Percentiles rank a stretch among this genome's conserved stretches.
These are phyloP conservation scores for Heteromeles arbutifolia DNA, from an alignment of 306 rosid genomes.

Conservation along the genomic window DNA sequence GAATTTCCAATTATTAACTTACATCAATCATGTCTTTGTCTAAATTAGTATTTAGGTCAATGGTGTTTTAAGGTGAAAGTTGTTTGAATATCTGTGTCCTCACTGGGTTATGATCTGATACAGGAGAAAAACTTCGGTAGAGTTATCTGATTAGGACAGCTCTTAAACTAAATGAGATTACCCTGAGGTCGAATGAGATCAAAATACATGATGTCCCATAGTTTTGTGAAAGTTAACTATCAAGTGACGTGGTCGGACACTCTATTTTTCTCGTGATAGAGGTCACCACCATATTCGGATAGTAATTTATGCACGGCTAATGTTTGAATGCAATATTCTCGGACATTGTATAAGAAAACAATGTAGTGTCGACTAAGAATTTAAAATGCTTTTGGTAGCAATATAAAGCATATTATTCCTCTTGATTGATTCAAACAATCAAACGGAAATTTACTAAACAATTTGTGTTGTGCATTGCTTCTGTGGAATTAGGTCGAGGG, in stretches of 20 bases:
- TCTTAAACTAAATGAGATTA: background rate
- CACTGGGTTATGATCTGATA: too few relatives aligned
- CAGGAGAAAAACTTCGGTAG: too few relatives aligned
- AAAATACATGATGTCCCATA: background rate
- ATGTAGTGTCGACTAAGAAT: background rate
- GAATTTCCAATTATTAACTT: background rate
- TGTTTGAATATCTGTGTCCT: background rate
- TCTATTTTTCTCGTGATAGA: background rate
- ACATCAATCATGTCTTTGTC: background rate
- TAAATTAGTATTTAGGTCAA: background rate
- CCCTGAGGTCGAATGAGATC: background rate
- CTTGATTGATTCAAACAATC: background rate
- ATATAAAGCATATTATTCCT: background rate
- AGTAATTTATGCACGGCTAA: background rate
- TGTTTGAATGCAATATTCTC: background rate
- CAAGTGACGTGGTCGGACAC: background rate
- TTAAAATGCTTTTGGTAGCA: background rate
- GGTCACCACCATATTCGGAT: background rate
- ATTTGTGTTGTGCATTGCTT: conserved; percentile 1
- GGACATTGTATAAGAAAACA: too few relatives aligned
- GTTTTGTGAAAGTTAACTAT: too few relatives aligned
- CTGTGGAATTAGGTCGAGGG: conserved; percentile 63
- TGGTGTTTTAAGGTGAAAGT: background rate
- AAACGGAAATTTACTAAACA: background rate
- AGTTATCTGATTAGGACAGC: fast-evolving